Base-by-base conservation (phyloP, 2,329 filamentous ascomycete genomes). In the Ascochyta clinopodiicola region DNA sequence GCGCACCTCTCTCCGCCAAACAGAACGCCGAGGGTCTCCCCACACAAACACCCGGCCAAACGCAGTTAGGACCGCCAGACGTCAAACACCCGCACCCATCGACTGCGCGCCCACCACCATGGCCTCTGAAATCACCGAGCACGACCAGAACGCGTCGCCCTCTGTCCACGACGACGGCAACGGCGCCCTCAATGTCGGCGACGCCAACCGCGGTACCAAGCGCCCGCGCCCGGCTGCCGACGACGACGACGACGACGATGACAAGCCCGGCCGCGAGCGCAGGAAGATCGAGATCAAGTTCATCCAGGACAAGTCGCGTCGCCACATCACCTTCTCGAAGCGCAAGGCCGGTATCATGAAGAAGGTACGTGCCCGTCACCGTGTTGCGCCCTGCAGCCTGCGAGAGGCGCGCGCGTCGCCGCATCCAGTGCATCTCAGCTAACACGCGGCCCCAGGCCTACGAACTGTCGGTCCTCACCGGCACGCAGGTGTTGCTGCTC, bases 281-380 rank as follows among this genome's bases (percentile, higher is more conserved):
- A 88, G 95, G 81, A 99, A 99, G 89, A 99, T 99, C 73, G 95
- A 99, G 81, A 99, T 99, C 82, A 99, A 99, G 86, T 99, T 99
- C 82, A 99, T 99, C 79, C 94, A 93, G 80, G 95, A 99, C 81
- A 99, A 99, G 84, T 98, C 94, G 81, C 92, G 95, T 81, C 90
- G 95, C 62, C 95, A 99, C 83, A 99, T 98, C 77, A 98, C 95
- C 72, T 98, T 99, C 79, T 98, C 94, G 69, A 99, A 99, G 88
- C 92, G 95, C 78, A 99, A 99, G 84, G 95, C 95, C 52, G 95
- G 95, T 70, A 98, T 99, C 79, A 98, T 99, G 95, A 98, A 99
- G 86, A 98, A 98, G 92, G 95, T 97, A 77, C 68, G 88, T 48
- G 53, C 53, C 40, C 25, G 38, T 46, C 15, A 9, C 22, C 25